A percentile compares a stretch with the other conserved stretches of the same genome.
Conservation (phyloP, 73 alveolate species). For the Blepharisma stoltei region DNA sequence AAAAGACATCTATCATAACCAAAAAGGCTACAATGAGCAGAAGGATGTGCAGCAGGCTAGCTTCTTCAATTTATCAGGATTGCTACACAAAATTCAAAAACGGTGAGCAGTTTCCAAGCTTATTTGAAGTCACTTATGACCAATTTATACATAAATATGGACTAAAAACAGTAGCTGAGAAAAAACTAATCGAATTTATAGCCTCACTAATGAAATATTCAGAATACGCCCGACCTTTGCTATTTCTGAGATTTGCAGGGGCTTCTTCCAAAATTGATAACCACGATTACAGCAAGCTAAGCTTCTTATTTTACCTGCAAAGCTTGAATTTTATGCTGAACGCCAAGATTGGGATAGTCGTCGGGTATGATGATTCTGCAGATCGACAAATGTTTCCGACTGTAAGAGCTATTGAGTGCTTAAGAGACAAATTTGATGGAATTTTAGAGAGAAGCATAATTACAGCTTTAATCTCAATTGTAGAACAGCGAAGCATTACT, state of each 20-base stretch:
- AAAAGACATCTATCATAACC: background rate
- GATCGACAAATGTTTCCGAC: background rate
- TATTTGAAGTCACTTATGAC: background rate
- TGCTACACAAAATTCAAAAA: too few relatives aligned
- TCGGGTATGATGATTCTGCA: constrained; percentile 1
- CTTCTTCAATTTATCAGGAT: background rate
- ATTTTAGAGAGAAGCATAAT: background rate
- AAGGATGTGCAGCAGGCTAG: background rate
- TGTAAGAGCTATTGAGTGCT: constrained; percentile 19
- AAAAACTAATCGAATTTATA: background rate
- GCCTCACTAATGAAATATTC: background rate
- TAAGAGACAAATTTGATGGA: constrained; percentile 16
- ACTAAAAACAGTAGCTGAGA: constrained; percentile 19
- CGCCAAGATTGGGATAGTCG: background rate
- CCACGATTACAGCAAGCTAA: background rate
- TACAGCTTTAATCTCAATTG: background rate
- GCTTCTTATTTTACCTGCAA: background rate
- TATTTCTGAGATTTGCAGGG: constrained; percentile 10
- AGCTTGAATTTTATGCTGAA: background rate
- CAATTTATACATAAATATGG: background rate
- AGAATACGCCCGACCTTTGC: background rate
- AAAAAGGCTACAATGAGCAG: constrained; percentile 14
- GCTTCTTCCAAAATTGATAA: background rate
- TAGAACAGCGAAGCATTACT: background rate
- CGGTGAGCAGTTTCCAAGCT: background rate